Conservation (phyloP, 169 alveolate genomes). For the Toxoplasma gondii region DNA sequence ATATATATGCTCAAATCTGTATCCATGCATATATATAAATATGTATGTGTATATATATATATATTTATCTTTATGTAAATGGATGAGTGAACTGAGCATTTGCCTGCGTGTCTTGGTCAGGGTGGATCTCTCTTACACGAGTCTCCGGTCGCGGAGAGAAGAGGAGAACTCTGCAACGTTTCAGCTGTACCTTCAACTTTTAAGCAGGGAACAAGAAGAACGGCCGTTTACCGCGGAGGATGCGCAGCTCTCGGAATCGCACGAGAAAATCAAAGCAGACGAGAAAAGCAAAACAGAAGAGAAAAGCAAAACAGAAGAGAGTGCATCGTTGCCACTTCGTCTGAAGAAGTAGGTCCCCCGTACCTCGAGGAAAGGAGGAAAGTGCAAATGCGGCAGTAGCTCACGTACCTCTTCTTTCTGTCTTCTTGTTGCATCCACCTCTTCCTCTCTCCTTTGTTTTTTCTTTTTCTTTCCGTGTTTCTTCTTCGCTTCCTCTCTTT, state of each 20-base stretch:
- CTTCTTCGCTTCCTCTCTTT: background rate
- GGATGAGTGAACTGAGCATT: background rate
- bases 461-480: background rate
- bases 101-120: background rate
- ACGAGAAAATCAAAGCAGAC: background rate
- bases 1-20: no score
- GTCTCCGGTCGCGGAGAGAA: background rate
- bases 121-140: background rate
- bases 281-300: background rate
- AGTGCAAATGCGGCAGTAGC: no score
- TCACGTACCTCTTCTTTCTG: no score
- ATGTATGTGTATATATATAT: background rate
- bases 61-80: no score
- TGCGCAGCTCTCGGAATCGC: background rate
- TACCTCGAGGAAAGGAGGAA: no score
- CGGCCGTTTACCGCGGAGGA: background rate
- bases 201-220: background rate
- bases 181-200: background rate
- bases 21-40: background rate
- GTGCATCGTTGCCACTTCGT: background rate
- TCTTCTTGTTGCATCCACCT: no score
- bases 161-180: background rate
- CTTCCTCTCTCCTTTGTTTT: background rate
- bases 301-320: background rate
- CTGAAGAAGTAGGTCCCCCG: background rate